Evolutionary conservation across 108 stramenopile genomes (phyloP), one percentile per base, ranked within the genome.

Genomic region (Nannochloropsis salina): DNA sequence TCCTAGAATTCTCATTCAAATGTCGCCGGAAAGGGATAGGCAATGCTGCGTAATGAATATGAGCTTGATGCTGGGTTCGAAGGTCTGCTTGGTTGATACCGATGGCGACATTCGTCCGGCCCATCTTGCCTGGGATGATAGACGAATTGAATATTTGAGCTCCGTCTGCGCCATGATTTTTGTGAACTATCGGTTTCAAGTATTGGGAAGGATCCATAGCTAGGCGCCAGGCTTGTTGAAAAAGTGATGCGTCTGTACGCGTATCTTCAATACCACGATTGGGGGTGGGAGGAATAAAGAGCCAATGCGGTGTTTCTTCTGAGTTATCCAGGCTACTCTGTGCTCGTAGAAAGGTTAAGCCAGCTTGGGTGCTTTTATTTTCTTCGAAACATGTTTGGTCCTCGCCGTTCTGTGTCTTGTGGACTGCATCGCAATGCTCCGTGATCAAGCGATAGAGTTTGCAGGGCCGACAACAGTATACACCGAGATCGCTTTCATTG

Each of bases 381-480:
- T 74, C 61, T n/a, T n/a, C 20, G 61, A 74, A 74, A n/a, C 61
- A 74, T 15, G 20, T 74, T 74, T 74, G 61, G n/a, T 74, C 61
- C 2, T 74, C 20, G 20, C 61, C 61, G 61, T 15, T n/a, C 61
- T 15, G 15, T 15, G 61, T 74, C 20, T 15, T n/a, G 8, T 74
- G 61, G 61, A 74, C n/a, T 15, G 61, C 15, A n/a, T n/a, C 61
- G n/a, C 61, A 74, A n/a, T n/a, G 61, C 61, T 74, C 61, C 20
- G 15, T 74, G 61, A 74, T n/a, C 15, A 74, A n/a, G 61, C 61
- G 61, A 74, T 74, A 74, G 61, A 74, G 61, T n/a, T 74, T 74
- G 61, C 61, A 74, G 61, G 61, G 61, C 61, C 61, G 61, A 74
- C 61, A 74, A 74, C 61, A 74, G 61, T 74, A 74, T n/a, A 74